Evolutionary conservation across 768 basidiomycete species (phyloP).

Genomic region (Macrolepiota albuminosa): DNA sequence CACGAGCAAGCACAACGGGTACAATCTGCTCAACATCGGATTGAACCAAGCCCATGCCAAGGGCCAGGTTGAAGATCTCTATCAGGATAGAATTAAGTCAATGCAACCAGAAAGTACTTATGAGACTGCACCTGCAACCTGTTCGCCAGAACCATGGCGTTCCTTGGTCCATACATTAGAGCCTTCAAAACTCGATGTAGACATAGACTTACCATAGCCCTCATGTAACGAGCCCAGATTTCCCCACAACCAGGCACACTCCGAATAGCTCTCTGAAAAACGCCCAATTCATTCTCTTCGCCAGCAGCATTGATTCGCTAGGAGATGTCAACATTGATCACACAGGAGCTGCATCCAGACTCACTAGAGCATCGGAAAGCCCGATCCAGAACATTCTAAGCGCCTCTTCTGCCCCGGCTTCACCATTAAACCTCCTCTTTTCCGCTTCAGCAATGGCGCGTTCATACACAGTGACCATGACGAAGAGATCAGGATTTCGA

Average conservation of each 20-base stretch:
- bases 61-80: conserved; percentile 58
- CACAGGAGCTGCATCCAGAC: conserved; percentile 17
- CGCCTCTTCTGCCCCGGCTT: conserved; percentile 51
- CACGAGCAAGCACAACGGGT: conserved; percentile 58
- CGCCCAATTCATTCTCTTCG: conserved; percentile 34
- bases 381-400: conserved; percentile 68
- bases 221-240: conserved; percentile 74
- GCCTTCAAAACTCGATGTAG: neutral
- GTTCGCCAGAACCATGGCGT: conserved; percentile 26
- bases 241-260: conserved; percentile 77
- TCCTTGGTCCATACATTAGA: conserved; percentile 34
- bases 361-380: conserved; percentile 67
- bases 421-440: conserved; percentile 47
- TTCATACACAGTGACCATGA: conserved; percentile 61
- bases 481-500: conserved; percentile 53
- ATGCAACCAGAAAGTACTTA: neutral
- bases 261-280: conserved; percentile 54
- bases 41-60: conserved; percentile 50
- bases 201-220: conserved; percentile 48
- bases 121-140: conserved; percentile 1
- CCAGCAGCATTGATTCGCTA: conserved; percentile 46
- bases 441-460: conserved; percentile 74
- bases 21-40: conserved; percentile 62
- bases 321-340: neutral
- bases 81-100: neutral